Evolutionary conservation across 1,284 basidiomycete species (phyloP).

Genomic region (Rhodotorula mucilaginosa): DNA sequence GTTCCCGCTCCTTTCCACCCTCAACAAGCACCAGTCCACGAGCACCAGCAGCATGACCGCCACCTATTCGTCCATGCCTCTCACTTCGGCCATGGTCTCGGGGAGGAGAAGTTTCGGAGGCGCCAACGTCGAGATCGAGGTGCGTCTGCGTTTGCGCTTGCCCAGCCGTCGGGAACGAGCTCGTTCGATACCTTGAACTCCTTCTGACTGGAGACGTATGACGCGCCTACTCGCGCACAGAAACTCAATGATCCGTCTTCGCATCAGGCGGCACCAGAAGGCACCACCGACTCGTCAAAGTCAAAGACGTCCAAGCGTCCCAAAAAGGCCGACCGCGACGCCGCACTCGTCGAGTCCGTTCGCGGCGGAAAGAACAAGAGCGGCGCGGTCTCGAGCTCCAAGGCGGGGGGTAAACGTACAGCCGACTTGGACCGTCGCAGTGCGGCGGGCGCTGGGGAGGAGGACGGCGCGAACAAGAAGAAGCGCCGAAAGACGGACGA

Average conservation of each 20-base stretch:
- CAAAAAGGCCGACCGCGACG: slow-evolving; percentile 19
- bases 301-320: slow-evolving; percentile 10
- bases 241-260: slow-evolving; percentile 36
- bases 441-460: background rate
- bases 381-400: background rate
- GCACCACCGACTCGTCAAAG: background rate
- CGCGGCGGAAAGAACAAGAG: background rate
- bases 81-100: slow-evolving; percentile 30
- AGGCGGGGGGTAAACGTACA: slow-evolving; percentile 10
- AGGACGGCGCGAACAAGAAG: background rate
- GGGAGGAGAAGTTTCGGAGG: slow-evolving; percentile 33
- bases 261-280: slow-evolving; percentile 2
- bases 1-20: slow-evolving; percentile 11
- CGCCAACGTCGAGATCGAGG: slow-evolving; percentile 38
- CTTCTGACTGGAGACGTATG: too few species aligned
- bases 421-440: background rate
- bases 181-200: background rate
- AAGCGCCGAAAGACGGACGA: slow-evolving; percentile 15
- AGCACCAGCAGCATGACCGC: background rate
- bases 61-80: slow-evolving; percentile 36
- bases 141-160: background rate
- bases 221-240: slow-evolving; percentile 4
- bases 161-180: background rate
- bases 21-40: background rate
- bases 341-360: slow-evolving; percentile 4